These are phyloP conservation scores for Podosphaera aphanis DNA, from an alignment of 2,329 filamentous ascomycete genomes.

Conservation along the genomic window DNA sequence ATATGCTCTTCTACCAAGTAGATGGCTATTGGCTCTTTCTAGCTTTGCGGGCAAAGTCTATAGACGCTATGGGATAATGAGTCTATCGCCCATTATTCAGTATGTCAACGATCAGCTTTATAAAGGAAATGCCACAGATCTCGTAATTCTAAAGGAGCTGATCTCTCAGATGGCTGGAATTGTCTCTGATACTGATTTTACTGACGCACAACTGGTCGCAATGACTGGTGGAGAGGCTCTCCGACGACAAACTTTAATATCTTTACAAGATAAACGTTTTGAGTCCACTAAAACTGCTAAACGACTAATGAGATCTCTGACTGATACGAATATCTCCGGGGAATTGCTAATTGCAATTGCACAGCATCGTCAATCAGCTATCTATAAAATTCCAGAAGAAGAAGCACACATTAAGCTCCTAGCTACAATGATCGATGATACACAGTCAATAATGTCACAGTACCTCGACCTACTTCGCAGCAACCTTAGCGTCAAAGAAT, in stretches of 20 bases:
- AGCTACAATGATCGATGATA: conserved; percentile 71
- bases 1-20: conserved; percentile 52
- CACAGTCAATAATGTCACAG: conserved; percentile 63
- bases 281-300: conserved; percentile 51
- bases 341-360: conserved; percentile 75
- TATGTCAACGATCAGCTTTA: conserved; percentile 73
- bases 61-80: conserved; percentile 62
- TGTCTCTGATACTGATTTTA: conserved; percentile 65
- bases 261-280: conserved; percentile 61
- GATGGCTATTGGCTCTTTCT: conserved; percentile 76
- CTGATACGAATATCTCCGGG: conserved; percentile 54
- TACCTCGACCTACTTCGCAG: conserved; percentile 74
- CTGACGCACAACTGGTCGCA: conserved; percentile 63
- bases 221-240: conserved; percentile 71
- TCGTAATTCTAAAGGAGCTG: conserved; percentile 78
- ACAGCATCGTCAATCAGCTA: conserved; percentile 70
- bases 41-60: conserved; percentile 83
- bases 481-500: conserved; percentile 52
- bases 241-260: conserved; percentile 56
- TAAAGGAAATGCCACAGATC: conserved; percentile 63
- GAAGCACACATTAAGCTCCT: conserved; percentile 73
- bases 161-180: conserved; percentile 88
- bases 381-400: conserved; percentile 47
- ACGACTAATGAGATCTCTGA: conserved; percentile 56
- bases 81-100: conserved; percentile 63